A percentile compares a stretch with the other conserved stretches of the same genome.
Conservation (phyloP, 208 protist genomes). For the Zelonia costaricensis region DNA sequence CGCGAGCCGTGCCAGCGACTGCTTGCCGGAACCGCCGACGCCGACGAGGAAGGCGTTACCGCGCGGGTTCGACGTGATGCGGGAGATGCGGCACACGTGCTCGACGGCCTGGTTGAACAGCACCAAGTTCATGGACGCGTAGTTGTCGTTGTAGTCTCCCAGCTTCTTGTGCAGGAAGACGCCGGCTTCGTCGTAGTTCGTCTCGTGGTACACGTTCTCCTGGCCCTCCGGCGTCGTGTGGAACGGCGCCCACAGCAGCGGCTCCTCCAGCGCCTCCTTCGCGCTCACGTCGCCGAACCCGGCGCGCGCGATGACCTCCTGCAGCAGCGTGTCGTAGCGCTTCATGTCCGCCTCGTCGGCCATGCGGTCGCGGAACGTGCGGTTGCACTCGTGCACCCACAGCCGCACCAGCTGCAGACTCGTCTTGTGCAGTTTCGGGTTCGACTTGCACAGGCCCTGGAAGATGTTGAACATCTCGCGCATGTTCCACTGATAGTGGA, state of each 20-base stretch:
- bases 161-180: slow-evolving; percentile 91
- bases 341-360: slow-evolving; percentile 88
- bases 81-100: slow-evolving; percentile 96
- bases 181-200: slow-evolving; percentile 77
- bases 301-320: slow-evolving; percentile 83
- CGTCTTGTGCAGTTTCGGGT: slow-evolving; percentile 85
- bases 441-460: slow-evolving; percentile 92
- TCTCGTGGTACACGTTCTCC: slow-evolving; percentile 92
- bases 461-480: slow-evolving; percentile 98
- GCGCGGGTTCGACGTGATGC: slow-evolving; percentile 95
- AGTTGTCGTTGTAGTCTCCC: slow-evolving; percentile 96
- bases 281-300: slow-evolving; percentile 84
- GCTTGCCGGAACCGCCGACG: slow-evolving; percentile 94
- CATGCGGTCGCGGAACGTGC: slow-evolving; percentile 98
- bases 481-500: slow-evolving; percentile 99
- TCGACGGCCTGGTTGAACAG: slow-evolving; percentile 98
- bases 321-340: slow-evolving; percentile 88
- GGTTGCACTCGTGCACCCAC: slow-evolving; percentile 96
- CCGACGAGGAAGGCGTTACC: slow-evolving; percentile 97
- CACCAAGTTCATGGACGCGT: slow-evolving; percentile 97
- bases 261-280: slow-evolving; percentile 88
- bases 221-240: slow-evolving; percentile 83
- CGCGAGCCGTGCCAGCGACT: slow-evolving; percentile 94
- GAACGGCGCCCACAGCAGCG: slow-evolving; percentile 95
- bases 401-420: slow-evolving; percentile 89